Evolutionary conservation across 345 rosid species (phyloP).

Genomic region (Camelina hispida): DNA sequence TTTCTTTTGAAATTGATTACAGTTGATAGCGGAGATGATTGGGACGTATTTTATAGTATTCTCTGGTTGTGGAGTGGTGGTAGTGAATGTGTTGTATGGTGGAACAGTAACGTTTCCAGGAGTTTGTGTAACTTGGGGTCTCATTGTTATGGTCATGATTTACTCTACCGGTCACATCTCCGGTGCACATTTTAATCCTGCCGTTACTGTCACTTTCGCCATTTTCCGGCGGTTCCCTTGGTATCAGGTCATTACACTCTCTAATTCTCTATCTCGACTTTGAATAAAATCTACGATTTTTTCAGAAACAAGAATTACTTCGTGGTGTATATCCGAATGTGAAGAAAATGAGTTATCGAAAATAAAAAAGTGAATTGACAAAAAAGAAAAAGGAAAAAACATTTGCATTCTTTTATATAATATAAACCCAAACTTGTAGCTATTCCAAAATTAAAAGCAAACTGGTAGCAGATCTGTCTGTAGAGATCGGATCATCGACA

Average conservation of each 20-base stretch:
- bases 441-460: too few relatives aligned
- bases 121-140: constrained; percentile 65
- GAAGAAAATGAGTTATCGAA: background rate
- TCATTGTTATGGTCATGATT: constrained; percentile 75
- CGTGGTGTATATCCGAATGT: background rate
- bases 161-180: constrained; percentile 77
- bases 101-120: constrained; percentile 72
- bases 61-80: constrained; percentile 75
- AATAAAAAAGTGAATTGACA: too few relatives aligned
- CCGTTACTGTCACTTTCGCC: constrained; percentile 72
- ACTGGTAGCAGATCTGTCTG: too few relatives aligned
- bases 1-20: background rate
- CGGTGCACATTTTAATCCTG: constrained; percentile 85
- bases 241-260: constrained; percentile 47
- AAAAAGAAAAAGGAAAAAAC: too few relatives aligned
- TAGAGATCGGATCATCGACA: too few relatives aligned
- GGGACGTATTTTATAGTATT: constrained; percentile 78
- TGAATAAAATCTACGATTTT: background rate
- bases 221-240: constrained; percentile 59
- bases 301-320: background rate
- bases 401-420: too few relatives aligned
- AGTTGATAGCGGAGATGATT: constrained; percentile 70
- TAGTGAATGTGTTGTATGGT: constrained; percentile 58
- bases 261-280: background rate
- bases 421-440: too few relatives aligned